phyloP scores from a whole-genome alignment of 108 stramenopile genomes.

The Chaetoceros muelleri region DNA sequence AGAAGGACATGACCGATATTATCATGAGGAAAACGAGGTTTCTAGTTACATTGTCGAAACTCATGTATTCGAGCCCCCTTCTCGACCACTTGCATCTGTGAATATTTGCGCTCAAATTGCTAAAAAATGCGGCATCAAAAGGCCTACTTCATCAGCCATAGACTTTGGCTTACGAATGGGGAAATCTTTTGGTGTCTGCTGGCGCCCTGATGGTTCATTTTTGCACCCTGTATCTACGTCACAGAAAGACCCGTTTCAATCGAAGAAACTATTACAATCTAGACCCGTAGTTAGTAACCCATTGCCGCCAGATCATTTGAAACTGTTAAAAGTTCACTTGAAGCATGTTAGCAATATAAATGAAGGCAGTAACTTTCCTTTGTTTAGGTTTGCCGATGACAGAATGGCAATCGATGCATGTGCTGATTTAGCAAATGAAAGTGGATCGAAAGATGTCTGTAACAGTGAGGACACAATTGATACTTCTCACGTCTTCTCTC shows the following conservation, averaged over 20 bases:
- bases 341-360: slow-evolving; percentile 16
- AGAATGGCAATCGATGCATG: background rate
- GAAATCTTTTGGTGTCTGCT: slow-evolving; percentile 67
- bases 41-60: background rate
- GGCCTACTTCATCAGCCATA: slow-evolving; percentile 26
- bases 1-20: background rate
- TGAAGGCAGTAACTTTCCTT: slow-evolving; percentile 22
- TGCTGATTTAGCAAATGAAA: background rate
- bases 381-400: slow-evolving; percentile 20
- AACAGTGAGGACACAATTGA: slow-evolving; percentile 13
- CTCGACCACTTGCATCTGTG: background rate
- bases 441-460: background rate
- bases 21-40: background rate
- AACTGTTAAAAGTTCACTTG: slow-evolving; percentile 35
- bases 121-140: slow-evolving; percentile 15
- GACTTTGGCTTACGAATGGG: slow-evolving; percentile 74
- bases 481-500: background rate
- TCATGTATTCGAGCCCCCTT: background rate
- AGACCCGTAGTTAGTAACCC: slow-evolving; percentile 10
- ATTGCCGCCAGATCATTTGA: background rate
- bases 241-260: slow-evolving; percentile 1
- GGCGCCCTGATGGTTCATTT: slow-evolving; percentile 72
- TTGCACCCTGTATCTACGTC: slow-evolving; percentile 9
- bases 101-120: slow-evolving; percentile 21
- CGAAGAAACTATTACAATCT: slow-evolving; percentile 11